Evolutionary conservation across 768 basidiomycete species (phyloP), one percentile per base, ranked within the genome.

Genomic region (Leccinum variicolor): DNA sequence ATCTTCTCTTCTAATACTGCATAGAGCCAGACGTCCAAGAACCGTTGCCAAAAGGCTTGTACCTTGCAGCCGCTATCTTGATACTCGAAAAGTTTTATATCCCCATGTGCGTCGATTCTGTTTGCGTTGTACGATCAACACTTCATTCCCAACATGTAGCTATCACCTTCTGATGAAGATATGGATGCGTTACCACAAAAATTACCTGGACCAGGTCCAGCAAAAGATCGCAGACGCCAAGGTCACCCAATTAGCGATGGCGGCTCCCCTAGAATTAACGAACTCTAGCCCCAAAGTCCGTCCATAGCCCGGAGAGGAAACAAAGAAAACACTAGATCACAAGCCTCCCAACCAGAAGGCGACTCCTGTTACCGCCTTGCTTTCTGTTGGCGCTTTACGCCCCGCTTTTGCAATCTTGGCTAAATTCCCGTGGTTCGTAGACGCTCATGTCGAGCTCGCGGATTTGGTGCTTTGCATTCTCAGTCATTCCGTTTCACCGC

Each of bases 21-120:
- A 6, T 59, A 90, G 86, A 76, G 77, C 69, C 79, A 26, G 88
- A 89, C 9, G 79, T 80, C 2, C 70, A 75, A 26, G 90, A 94
- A 62, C 58, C 73, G 6, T 79, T 84, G 0, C 89, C 92, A 0
- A 85, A 81, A 62, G 86, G 83, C 56, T 77, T 98, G 14, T 91
- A 89, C 64, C 80, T 94, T 34, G 81, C 89, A 21, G 85, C 94
- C 0, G 94, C 95, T 6, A 76, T 98, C 13, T 77, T 98, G 39
- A 90, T 98, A 62, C 87, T 91, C 23, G 91, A 98, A 73, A 89
- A 89, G 2, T 90, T 95, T 67, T 98, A 11, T 94, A 94, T 74
- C 85, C 90, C n/a, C 95, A 98, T 75, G 94, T 95, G 67, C 63
- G 87, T 74, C 25, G 11, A 21, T 28, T 56, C 25, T 23, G 17